phyloP scores from a whole-genome alignment of 2,329 filamentous ascomycete species.

The Ramichloridium luteum region DNA sequence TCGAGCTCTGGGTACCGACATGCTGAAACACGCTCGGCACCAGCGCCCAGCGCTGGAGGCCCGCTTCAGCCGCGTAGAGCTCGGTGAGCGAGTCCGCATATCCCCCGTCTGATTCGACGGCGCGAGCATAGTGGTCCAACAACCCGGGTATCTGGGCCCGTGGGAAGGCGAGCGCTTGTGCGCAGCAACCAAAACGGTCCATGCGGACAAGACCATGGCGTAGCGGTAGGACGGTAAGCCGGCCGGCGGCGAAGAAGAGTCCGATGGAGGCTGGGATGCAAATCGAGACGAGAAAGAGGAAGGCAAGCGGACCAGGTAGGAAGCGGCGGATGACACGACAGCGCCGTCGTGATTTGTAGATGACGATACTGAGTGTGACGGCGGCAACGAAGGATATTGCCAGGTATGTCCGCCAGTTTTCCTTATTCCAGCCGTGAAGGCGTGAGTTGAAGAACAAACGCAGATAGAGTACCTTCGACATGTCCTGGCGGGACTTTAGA shows the following conservation, averaged over 20 bases:
- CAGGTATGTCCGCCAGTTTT: slow-evolving; percentile 30
- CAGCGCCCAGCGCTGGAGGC: slow-evolving; percentile 30
- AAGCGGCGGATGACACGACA: slow-evolving; percentile 1
- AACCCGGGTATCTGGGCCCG: slow-evolving; percentile 19
- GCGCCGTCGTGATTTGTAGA: slow-evolving; percentile 10
- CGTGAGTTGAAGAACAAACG: slow-evolving; percentile 37
- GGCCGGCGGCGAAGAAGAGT: slow-evolving; percentile 32
- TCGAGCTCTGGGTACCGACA: slow-evolving; percentile 30
- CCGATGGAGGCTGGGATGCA: slow-evolving; percentile 20
- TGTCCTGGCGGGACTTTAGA: slow-evolving; percentile 2
- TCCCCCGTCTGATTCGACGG: slow-evolving; percentile 28
- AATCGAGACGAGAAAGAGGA: slow-evolving; percentile 16
- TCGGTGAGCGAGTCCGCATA: slow-evolving; percentile 32
- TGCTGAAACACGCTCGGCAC: slow-evolving; percentile 35
- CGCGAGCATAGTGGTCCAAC: slow-evolving; percentile 25
- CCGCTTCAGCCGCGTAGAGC: slow-evolving; percentile 29
- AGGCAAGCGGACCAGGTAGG: slow-evolving; percentile 10
- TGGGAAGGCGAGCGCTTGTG: slow-evolving; percentile 34
- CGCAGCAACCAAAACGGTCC: slow-evolving; percentile 33
- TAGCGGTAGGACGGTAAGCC: slow-evolving; percentile 27
- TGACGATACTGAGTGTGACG: slow-evolving; percentile 6
- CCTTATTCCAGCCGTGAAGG: slow-evolving; percentile 34
- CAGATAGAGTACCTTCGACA: slow-evolving; percentile 29
- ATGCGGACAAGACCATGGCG: slow-evolving; percentile 29
- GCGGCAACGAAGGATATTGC: slow-evolving; percentile 22